These are phyloP conservation scores for Globisporangium lucens DNA, from an alignment of 352 stramenopile genomes.

Conservation along the genomic window DNA sequence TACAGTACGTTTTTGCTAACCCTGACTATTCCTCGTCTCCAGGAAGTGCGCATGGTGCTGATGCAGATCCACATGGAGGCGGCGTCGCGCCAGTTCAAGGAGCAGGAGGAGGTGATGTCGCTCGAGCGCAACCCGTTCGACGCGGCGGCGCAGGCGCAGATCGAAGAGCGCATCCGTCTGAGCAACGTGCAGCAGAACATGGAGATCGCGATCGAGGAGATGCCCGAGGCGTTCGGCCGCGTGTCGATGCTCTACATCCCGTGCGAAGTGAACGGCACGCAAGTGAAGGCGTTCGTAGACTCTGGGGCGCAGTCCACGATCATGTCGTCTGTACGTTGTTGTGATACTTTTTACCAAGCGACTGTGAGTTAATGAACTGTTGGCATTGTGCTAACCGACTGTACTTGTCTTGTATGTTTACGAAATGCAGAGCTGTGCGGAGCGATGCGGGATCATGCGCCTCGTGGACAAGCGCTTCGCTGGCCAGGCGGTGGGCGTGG, in stretches of 20 bases:
- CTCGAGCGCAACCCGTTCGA: slow-evolving; percentile 81
- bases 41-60: slow-evolving; percentile 82
- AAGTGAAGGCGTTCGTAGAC: slow-evolving; percentile 91
- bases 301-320: slow-evolving; percentile 90
- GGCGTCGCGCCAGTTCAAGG: slow-evolving; percentile 72
- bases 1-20: neutral
- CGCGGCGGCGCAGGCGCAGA: slow-evolving; percentile 67
- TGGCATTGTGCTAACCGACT: slow-evolving; percentile 1
- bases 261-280: slow-evolving; percentile 75
- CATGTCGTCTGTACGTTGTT: slow-evolving; percentile 81
- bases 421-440: slow-evolving; percentile 65
- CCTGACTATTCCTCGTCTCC: neutral
- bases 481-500: slow-evolving; percentile 93
- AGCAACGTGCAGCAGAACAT: slow-evolving; percentile 89
- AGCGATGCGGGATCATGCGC: slow-evolving; percentile 89
- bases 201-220: slow-evolving; percentile 88
- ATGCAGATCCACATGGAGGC: slow-evolving; percentile 86
- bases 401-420: slow-evolving; percentile 4
- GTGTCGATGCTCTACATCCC: slow-evolving; percentile 90
- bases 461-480: slow-evolving; percentile 87
- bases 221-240: slow-evolving; percentile 81
- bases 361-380: neutral
- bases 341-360: neutral
- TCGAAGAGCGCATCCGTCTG: slow-evolving; percentile 80
- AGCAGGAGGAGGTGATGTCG: slow-evolving; percentile 67